Percentiles rank a stretch among this genome's conserved stretches.
phyloP scores from a whole-genome alignment of 371 early-diverging fungal species.

The Syncephalastrum sp. region DNA sequence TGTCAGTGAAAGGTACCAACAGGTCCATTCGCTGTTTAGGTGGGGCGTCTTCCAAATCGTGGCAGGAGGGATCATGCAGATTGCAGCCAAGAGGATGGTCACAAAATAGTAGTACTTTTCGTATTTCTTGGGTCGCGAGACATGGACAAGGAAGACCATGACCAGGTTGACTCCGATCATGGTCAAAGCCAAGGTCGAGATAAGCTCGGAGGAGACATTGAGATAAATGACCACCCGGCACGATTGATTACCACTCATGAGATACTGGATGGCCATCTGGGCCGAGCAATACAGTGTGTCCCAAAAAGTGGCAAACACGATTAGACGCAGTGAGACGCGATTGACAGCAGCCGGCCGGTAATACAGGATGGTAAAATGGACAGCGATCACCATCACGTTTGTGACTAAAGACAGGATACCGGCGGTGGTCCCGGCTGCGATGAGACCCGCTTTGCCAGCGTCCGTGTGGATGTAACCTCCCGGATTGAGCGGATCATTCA shows the following conservation, averaged over 20 bases:
- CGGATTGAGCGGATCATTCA: too few relatives aligned
- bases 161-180: constrained; percentile 39
- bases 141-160: constrained; percentile 29
- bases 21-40: not conserved
- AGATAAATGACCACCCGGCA: constrained; percentile 24
- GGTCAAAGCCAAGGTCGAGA: constrained; percentile 29
- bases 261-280: constrained; percentile 10
- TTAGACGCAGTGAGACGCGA: constrained; percentile 36
- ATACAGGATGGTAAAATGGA: constrained; percentile 20
- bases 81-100: constrained; percentile 10
- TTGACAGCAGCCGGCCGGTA: constrained; percentile 26
- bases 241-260: constrained; percentile 1
- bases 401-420: too few relatives aligned
- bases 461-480: too few relatives aligned
- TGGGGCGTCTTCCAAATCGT: not conserved
- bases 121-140: constrained; percentile 17
- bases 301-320: constrained; percentile 22
- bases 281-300: constrained; percentile 22
- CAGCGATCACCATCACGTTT: not conserved
- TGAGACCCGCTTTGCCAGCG: too few relatives aligned
- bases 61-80: constrained; percentile 18
- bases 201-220: constrained; percentile 23
- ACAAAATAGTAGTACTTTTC: constrained; percentile 32
- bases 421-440: too few relatives aligned
- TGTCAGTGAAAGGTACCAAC: constrained; percentile 6